A percentile compares a stretch with the other conserved stretches of the same genome.
These are phyloP conservation scores for Bimuria novae-zelandiae DNA, from an alignment of 2,329 filamentous ascomycete genomes.

Conservation along the genomic window DNA sequence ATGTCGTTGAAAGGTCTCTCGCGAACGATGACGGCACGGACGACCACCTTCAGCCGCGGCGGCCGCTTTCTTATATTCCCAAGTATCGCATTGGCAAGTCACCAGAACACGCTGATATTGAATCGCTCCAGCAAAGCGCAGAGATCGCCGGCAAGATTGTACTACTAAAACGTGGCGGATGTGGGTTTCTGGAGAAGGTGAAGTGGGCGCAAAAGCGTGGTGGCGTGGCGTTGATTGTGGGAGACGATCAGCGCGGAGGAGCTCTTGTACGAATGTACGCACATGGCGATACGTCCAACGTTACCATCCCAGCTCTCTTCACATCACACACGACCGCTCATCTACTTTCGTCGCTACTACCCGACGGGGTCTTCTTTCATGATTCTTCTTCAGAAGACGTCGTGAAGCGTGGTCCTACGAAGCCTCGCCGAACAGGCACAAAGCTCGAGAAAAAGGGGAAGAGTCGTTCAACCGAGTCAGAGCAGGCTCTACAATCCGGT, in stretches of 20 bases:
- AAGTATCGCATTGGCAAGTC: conserved; percentile 34
- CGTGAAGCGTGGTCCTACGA: conserved; percentile 18
- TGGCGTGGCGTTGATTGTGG: conserved; percentile 87
- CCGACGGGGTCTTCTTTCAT: conserved; percentile 65
- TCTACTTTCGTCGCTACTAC: conserved; percentile 83
- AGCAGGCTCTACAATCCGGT: conserved; percentile 27
- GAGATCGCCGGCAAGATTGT: conserved; percentile 95
- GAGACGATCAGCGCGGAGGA: conserved; percentile 87
- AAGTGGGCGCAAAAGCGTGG: conserved; percentile 95
- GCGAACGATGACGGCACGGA: conserved; percentile 76
- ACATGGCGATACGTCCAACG: conserved; percentile 91
- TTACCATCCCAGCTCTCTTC: conserved; percentile 92
- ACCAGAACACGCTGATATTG: conserved; percentile 77
- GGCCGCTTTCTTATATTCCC: conserved; percentile 45
- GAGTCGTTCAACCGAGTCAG: conserved; percentile 23
- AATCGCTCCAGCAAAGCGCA: conserved; percentile 86
- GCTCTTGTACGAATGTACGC: conserved; percentile 97
- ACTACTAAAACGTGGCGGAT: conserved; percentile 87
- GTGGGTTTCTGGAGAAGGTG: conserved; percentile 94
- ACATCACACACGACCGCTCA: conserved; percentile 95
- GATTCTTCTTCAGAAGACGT: conserved; percentile 65
- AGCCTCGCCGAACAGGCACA: conserved; percentile 27
- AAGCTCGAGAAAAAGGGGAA: conserved; percentile 25
- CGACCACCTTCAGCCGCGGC: conserved; percentile 71
- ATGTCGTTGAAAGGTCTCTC: conserved; percentile 2